phyloP scores from a whole-genome alignment of 2,329 filamentous ascomycete genomes.

The Monosporascus sp. region DNA sequence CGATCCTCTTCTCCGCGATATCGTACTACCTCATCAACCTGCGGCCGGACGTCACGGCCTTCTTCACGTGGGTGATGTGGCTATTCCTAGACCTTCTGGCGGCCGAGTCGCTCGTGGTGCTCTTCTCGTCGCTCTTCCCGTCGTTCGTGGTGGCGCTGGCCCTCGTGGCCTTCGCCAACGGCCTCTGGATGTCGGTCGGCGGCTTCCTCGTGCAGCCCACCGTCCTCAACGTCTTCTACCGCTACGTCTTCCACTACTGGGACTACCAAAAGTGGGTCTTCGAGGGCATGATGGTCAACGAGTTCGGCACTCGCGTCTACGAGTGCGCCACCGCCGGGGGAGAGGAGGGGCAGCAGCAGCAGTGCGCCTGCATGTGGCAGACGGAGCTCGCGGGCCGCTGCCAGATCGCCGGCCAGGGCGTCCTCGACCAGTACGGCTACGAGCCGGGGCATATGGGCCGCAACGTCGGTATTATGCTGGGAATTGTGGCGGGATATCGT shows the following conservation, averaged over 20 bases:
- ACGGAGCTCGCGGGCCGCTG: slow-evolving; percentile 60
- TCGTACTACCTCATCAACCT: slow-evolving; percentile 81
- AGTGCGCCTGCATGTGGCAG: slow-evolving; percentile 67
- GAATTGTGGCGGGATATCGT: slow-evolving; percentile 70
- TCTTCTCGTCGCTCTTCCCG: slow-evolving; percentile 67
- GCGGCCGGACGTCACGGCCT: slow-evolving; percentile 57
- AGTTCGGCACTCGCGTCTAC: slow-evolving; percentile 65
- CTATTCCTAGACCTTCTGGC: slow-evolving; percentile 80
- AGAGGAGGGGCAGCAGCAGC: slow-evolving; percentile 6
- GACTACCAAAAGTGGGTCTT: slow-evolving; percentile 87
- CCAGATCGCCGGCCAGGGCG: slow-evolving; percentile 64
- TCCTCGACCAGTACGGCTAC: slow-evolving; percentile 68
- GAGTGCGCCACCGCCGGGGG: slow-evolving; percentile 42
- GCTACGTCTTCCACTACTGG: slow-evolving; percentile 84
- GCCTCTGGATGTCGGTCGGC: slow-evolving; percentile 82
- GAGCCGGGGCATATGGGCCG: slow-evolving; percentile 55
- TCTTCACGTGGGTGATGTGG: slow-evolving; percentile 79
- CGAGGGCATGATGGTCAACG: slow-evolving; percentile 90
- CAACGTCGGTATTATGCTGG: slow-evolving; percentile 74
- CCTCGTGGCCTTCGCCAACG: slow-evolving; percentile 79
- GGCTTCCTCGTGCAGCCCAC: slow-evolving; percentile 74
- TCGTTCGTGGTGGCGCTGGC: slow-evolving; percentile 78
- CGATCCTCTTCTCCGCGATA: slow-evolving; percentile 68
- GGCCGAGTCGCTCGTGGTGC: slow-evolving; percentile 76
- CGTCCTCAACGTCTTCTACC: slow-evolving; percentile 77